phyloP scores from a whole-genome alignment of 495 filamentous ascomycete genomes.

The Talaromyces liani region DNA sequence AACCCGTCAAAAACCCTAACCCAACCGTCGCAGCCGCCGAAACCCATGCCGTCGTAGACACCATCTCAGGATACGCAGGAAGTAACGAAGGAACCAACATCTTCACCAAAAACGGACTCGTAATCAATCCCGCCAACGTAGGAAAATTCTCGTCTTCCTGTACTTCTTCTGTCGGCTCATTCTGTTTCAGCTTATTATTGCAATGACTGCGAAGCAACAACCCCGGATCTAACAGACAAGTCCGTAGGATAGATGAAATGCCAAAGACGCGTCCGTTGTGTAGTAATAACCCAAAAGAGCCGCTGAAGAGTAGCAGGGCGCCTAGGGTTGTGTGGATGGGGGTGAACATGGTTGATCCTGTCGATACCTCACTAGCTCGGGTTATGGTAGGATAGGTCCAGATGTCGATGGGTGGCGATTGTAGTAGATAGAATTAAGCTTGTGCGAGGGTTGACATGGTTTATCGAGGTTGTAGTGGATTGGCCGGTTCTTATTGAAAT shows the following conservation, averaged over 20 bases:
- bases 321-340: slow-evolving; percentile 49
- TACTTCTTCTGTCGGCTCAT: neutral
- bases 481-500: neutral
- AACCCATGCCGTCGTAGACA: slow-evolving; percentile 16
- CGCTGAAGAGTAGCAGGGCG: slow-evolving; percentile 46
- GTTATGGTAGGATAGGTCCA: too few species aligned
- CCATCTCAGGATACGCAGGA: slow-evolving; percentile 29
- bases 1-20: slow-evolving; percentile 42
- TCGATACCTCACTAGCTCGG: neutral
- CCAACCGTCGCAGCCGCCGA: slow-evolving; percentile 29
- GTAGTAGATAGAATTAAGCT: neutral
- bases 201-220: neutral
- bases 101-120: slow-evolving; percentile 33
- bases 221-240: slow-evolving; percentile 27
- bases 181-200: neutral
- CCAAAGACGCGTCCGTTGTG: slow-evolving; percentile 49
- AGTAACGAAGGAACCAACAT: slow-evolving; percentile 35
- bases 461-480: neutral
- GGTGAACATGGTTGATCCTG: slow-evolving; percentile 44
- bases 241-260: slow-evolving; percentile 43
- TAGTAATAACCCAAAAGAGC: slow-evolving; percentile 44
- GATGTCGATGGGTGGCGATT: neutral
- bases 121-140: slow-evolving; percentile 40
- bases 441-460: neutral
- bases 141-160: slow-evolving; percentile 31